Percentiles rank a stretch among this genome's conserved stretches.
phyloP scores from a whole-genome alignment of 1,284 basidiomycete genomes.

The Cystobasidiaceae sp. region DNA sequence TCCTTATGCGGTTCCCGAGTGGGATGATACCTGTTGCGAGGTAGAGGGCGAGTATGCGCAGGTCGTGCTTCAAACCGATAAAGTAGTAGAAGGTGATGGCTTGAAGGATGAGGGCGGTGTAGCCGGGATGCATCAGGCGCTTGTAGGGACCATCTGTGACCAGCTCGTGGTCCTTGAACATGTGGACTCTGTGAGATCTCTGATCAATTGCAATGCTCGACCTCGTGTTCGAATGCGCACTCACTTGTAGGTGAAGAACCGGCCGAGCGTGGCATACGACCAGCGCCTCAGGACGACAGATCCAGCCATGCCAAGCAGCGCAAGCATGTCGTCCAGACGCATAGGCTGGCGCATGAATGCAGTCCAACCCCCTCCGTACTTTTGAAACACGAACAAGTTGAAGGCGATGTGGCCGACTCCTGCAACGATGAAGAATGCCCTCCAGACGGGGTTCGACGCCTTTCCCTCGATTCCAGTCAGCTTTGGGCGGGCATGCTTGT shows the following conservation, averaged over 20 bases:
- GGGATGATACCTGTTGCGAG: background rate
- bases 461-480: too few species aligned
- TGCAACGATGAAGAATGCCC: slow-evolving; percentile 45
- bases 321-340: background rate
- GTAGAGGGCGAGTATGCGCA: background rate
- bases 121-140: slow-evolving; percentile 1
- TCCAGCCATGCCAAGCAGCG: background rate
- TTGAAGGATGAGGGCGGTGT: background rate
- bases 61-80: slow-evolving; percentile 3
- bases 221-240: background rate
- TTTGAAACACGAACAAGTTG: slow-evolving; percentile 8
- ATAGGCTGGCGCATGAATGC: background rate
- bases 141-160: background rate
- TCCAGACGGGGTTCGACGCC: too few species aligned
- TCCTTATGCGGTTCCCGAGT: background rate
- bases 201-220: background rate
- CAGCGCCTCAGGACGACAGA: background rate
- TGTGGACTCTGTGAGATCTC: background rate
- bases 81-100: background rate
- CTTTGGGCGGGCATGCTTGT: too few species aligned
- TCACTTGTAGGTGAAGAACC: slow-evolving; percentile 13
- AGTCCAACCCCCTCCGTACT: background rate
- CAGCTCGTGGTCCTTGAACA: background rate
- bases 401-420: slow-evolving; percentile 38
- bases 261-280: background rate